Evolutionary conservation across 2,329 filamentous ascomycete genomes (phyloP).

Genomic region (Diaporthe velutina): DNA sequence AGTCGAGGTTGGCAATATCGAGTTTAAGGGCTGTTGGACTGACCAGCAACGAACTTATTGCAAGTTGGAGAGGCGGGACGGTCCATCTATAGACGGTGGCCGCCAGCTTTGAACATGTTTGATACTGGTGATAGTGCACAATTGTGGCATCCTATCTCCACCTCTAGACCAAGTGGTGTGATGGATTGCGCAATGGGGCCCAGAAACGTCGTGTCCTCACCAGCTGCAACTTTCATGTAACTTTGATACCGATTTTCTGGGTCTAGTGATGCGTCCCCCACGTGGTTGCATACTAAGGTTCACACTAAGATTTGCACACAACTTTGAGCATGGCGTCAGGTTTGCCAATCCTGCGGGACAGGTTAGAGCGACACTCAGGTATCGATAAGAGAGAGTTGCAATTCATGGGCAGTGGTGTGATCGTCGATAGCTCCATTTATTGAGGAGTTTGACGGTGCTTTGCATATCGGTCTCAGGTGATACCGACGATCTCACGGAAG

Average conservation of each 20-base stretch:
- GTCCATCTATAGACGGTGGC: background rate
- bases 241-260: slow-evolving; percentile 8
- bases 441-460: background rate
- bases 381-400: no score
- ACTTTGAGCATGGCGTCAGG: slow-evolving; percentile 22
- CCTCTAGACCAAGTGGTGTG: background rate
- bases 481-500: background rate
- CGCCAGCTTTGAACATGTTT: background rate
- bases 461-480: background rate
- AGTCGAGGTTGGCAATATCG: background rate
- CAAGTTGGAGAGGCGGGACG: background rate
- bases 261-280: slow-evolving; percentile 19
- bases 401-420: background rate
- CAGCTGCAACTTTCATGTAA: background rate
- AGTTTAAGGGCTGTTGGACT: background rate
- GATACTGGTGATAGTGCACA: background rate
- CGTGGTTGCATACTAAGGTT: slow-evolving; percentile 22
- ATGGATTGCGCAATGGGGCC: slow-evolving; percentile 25
- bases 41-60: background rate
- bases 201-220: slow-evolving; percentile 9
- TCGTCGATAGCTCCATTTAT: background rate
- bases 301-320: slow-evolving; percentile 20
- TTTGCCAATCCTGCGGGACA: background rate
- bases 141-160: background rate
- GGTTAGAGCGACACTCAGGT: background rate